Evolutionary conservation across 345 rosid species (phyloP), one percentile per base, ranked within the genome.

Genomic region (Salix dunnii): DNA sequence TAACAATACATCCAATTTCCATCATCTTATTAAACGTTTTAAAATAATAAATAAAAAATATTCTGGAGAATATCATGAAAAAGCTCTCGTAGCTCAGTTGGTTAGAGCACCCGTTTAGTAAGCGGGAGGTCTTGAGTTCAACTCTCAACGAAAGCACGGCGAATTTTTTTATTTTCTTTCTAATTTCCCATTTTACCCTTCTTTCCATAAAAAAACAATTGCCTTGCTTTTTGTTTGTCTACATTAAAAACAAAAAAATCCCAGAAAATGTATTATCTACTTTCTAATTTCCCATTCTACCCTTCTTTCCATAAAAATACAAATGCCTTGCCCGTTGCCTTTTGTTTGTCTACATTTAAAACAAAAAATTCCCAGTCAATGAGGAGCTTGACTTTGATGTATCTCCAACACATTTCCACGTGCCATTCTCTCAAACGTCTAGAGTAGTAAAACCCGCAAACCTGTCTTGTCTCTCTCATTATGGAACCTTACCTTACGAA

Each of bases 121-220:
- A 90, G 96, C 93, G 87, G 95, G 91, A 92, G 94, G 91, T 89
- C 92, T 92, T 90, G 96, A 93, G 94, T 91, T 95, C 89, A 33
- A 92, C 92, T 92, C 91, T 91, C 94, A 92, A 89, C 75, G 89
- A 90, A 78, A 91, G 93, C 94, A 89, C 0, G 9, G 2, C 0
- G 0, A 38, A 8, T 0, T 38, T 7, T 38, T 1, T 38, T 38
- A 6, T 38, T 38, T 38, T 8, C 42, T 38, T 38, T 38, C 7
- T 0, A 31, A 31, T 31, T 38, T 38, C 42, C 11, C 2, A 38
- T 38, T 38, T 1, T 38, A 38, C 42, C 42, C 42, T 38, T 38
- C 42, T 0, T 31, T 31, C 35, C 35, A 4, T 31, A 31, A 4
- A 31, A 31, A 31, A 31, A 31, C 5, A 31, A 31, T 3, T 31